phyloP scores from a whole-genome alignment of 2,329 filamentous ascomycete genomes.

The Penicillium sp. region DNA sequence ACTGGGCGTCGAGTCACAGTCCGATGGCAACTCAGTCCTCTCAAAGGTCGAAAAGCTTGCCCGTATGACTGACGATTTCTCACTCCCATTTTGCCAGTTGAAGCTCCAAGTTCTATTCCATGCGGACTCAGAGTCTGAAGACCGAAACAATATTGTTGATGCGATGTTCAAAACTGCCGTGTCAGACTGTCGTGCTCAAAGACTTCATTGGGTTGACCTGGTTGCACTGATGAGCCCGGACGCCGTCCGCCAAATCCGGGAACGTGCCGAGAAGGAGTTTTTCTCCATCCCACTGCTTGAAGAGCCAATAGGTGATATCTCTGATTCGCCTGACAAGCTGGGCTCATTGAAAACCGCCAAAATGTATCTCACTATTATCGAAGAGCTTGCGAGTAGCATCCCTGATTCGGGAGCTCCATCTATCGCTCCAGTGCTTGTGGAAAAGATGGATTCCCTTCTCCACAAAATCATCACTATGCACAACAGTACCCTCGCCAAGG shows the following conservation, averaged over 20 bases:
- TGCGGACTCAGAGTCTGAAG: conserved; percentile 26
- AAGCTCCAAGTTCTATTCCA: conserved; percentile 43
- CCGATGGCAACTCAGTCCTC: conserved; percentile 20
- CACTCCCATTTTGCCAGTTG: conserved; percentile 43
- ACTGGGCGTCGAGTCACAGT: conserved; percentile 26
- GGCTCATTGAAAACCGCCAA: conserved; percentile 32
- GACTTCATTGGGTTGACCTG: conserved; percentile 40
- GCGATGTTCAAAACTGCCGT: conserved; percentile 42
- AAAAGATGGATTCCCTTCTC: conserved; percentile 40
- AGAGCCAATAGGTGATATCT: conserved; percentile 14
- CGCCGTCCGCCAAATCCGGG: conserved; percentile 39
- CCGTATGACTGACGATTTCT: conserved; percentile 41
- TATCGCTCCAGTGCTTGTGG: conserved; percentile 36
- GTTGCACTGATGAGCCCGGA: conserved; percentile 39
- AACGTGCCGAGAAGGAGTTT: conserved; percentile 42
- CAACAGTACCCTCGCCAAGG: conserved; percentile 18
- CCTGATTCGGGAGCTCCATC: conserved; percentile 32
- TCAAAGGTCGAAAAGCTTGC: conserved; percentile 37
- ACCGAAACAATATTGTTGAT: conserved; percentile 36
- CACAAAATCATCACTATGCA: conserved; percentile 37
- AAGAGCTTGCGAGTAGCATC: conserved; percentile 39
- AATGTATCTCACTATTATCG: conserved; percentile 39
- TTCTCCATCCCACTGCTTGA: conserved; percentile 36
- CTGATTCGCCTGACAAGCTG: conserved; percentile 9
- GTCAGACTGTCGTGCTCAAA: conserved; percentile 32